A percentile compares a stretch with the other conserved stretches of the same genome.
These are phyloP conservation scores for Podochytrium sp. DNA, from an alignment of 192 early-diverging fungal genomes.

Conservation along the genomic window DNA sequence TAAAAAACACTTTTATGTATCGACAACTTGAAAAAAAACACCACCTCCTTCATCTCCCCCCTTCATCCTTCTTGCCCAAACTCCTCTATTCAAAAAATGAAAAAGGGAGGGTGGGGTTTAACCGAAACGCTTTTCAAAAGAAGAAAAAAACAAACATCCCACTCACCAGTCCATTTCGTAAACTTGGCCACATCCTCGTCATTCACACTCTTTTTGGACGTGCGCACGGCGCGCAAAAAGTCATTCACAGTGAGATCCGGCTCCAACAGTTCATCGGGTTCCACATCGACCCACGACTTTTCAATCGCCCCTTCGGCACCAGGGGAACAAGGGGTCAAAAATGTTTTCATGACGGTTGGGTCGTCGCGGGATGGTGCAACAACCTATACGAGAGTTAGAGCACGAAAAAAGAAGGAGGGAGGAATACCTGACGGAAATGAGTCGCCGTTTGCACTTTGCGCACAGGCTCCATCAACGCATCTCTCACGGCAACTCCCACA, in stretches of 20 bases:
- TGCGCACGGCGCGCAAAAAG: constrained; percentile 82
- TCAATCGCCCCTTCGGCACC: constrained; percentile 86
- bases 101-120: not conserved
- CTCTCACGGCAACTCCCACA: constrained; percentile 91
- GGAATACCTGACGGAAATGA: constrained; percentile 79
- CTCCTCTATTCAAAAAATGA: constrained; percentile 32
- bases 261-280: constrained; percentile 85
- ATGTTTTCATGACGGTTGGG: constrained; percentile 48
- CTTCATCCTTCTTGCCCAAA: constrained; percentile 54
- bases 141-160: constrained; percentile 76
- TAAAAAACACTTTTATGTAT: too few species aligned
- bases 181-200: constrained; percentile 79
- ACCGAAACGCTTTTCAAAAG: too few species aligned
- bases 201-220: constrained; percentile 82
- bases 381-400: constrained; percentile 36
- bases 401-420: constrained; percentile 16
- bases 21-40: too few species aligned
- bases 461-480: constrained; percentile 97
- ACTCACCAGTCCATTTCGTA: constrained; percentile 80
- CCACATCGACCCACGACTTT: constrained; percentile 87
- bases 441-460: constrained; percentile 94
- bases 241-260: constrained; percentile 85
- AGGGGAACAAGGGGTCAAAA: constrained; percentile 93
- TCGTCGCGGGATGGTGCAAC: constrained; percentile 64
- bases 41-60: too few species aligned